A percentile compares a stretch with the other conserved stretches of the same genome.
phyloP scores from a whole-genome alignment of 1,284 basidiomycete genomes.

The Cerioporus squamosus region DNA sequence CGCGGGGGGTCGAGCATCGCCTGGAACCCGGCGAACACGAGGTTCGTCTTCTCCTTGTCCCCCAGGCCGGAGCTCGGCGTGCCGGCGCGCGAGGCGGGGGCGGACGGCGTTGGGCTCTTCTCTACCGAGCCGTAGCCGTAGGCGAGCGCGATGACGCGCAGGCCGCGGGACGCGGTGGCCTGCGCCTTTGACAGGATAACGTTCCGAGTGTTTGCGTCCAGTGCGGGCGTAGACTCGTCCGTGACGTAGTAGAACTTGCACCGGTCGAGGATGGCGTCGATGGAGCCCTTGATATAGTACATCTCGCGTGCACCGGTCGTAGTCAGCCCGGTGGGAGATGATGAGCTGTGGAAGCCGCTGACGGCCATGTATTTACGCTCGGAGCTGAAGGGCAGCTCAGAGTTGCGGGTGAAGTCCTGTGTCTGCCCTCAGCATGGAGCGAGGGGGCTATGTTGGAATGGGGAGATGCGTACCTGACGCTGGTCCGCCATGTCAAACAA shows the following conservation, averaged over 20 bases:
- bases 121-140: slow-evolving; percentile 75
- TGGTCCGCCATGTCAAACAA: slow-evolving; percentile 74
- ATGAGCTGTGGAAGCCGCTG: slow-evolving; percentile 62
- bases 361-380: slow-evolving; percentile 94
- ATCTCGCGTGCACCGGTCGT: slow-evolving; percentile 57
- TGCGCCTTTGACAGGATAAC: slow-evolving; percentile 76
- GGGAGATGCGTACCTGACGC: slow-evolving; percentile 55
- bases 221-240: slow-evolving; percentile 79
- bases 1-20: slow-evolving; percentile 97
- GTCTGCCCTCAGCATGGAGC: neutral
- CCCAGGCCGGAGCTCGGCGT: slow-evolving; percentile 31
- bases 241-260: slow-evolving; percentile 90
- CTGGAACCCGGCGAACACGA: slow-evolving; percentile 92
- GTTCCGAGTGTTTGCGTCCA: slow-evolving; percentile 71
- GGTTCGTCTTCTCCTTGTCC: slow-evolving; percentile 54
- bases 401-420: slow-evolving; percentile 73
- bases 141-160: slow-evolving; percentile 91
- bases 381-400: slow-evolving; percentile 90
- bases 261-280: slow-evolving; percentile 84
- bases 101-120: slow-evolving; percentile 33
- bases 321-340: slow-evolving; percentile 29
- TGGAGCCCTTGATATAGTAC: slow-evolving; percentile 92
- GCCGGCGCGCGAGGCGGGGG: slow-evolving; percentile 31
- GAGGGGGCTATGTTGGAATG: neutral
- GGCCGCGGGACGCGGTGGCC: slow-evolving; percentile 73